Base-by-base conservation (phyloP, 306 rosid genomes). In the Canavalia ensiformis region DNA sequence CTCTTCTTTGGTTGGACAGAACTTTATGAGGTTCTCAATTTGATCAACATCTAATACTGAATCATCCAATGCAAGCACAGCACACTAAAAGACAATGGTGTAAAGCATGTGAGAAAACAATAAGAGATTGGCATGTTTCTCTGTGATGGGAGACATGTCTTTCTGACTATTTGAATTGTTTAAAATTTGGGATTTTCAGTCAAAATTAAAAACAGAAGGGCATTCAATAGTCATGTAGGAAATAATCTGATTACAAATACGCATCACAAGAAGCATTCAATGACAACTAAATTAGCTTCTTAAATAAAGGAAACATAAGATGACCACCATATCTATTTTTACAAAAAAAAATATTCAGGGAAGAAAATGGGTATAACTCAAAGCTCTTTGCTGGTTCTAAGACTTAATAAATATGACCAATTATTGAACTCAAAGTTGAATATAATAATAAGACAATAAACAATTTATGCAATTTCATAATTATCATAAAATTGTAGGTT, bases 1-100 rank as follows among this genome's bases (percentile, higher is more conserved):
- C 84, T 95, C 99, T 92, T 95, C 99, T 85, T 95, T 95, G 47
- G 97, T 93, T 49, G 98, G 99, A 82, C 94, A 86, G 82, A 93
- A 95, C 81, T 95, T 95, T 86, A 95, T 90, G 78, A 95, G 99
- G 88, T 95, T 95, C 88, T 95, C 99, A 85, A 95, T 86, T 83
- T 93, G 98, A 86, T 95, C 99, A 35, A 83, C 86, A 80, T 90
- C 89, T 76, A 95, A 87, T 37, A 89, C 92, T 45, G 90, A 87
- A 18, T 90, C 98, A 51, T 92, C 99, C 92, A 95, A 81, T 74
- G 98, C 90, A 62, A 95, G 98, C 56, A 93, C 90, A 39, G 89
- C 83, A 65, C 88, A 45, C 99, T 95, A 82, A 85, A 83, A 83
- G 75, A 80, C 55, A 75, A 64, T n/a, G 81, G 13, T 30, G 46